A percentile compares a stretch with the other conserved stretches of the same genome.
phyloP scores from a whole-genome alignment of 306 rosid species.

The Quercus aquifolioides region DNA sequence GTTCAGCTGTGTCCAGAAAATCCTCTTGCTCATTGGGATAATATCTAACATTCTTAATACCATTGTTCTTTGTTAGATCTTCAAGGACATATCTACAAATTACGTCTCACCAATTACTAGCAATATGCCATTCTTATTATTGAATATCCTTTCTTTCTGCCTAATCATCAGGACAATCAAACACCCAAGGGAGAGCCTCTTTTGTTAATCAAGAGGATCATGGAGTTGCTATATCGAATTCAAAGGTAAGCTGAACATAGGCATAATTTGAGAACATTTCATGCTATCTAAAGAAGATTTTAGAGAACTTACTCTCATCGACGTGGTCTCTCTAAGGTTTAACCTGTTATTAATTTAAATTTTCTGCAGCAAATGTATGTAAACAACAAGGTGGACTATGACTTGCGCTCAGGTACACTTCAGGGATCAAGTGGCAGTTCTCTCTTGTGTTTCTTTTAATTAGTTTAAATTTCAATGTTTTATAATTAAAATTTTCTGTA shows the following conservation, averaged over 20 bases:
- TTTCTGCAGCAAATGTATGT: conserved; percentile 57
- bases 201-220: conserved; percentile 56
- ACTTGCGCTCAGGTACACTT: conserved; percentile 53
- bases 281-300: conserved; percentile 14
- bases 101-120: neutral
- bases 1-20: neutral
- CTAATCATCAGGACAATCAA: conserved; percentile 33
- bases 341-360: neutral
- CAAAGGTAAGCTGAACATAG: conserved; percentile 54
- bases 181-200: conserved; percentile 31
- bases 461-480: conserved; percentile 12
- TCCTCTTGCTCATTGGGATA: neutral
- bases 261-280: conserved; percentile 5
- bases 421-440: conserved; percentile 7
- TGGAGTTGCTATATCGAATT: conserved; percentile 42
- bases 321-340: conserved; percentile 14
- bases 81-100: neutral
- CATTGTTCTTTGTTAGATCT: neutral
- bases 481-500: conserved; percentile 22
- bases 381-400: conserved; percentile 66
- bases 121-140: conserved; percentile 1
- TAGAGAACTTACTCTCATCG: conserved; percentile 6
- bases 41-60: neutral
- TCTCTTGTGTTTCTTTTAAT: neutral
- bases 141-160: conserved; percentile 23